phyloP scores from a whole-genome alignment of 495 filamentous ascomycete genomes.

The Cercophora samala region DNA sequence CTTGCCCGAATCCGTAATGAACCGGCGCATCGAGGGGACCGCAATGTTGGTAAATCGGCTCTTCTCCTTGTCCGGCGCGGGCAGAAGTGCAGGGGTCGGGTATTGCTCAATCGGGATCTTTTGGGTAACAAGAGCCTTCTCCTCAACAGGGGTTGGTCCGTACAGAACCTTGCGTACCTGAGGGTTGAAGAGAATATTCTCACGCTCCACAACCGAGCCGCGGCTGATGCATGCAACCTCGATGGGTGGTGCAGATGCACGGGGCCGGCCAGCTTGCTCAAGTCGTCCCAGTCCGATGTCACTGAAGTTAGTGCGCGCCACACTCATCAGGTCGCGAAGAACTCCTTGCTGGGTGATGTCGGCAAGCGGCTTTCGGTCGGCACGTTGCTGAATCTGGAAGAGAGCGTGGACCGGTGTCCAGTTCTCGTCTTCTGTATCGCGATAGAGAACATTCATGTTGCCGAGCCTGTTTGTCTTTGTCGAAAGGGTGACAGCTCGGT shows the following conservation, averaged over 20 bases:
- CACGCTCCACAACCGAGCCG: constrained; percentile 60
- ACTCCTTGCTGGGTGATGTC: constrained; percentile 71
- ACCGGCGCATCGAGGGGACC: constrained; percentile 96
- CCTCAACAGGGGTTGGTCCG: constrained; percentile 61
- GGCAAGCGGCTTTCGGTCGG: constrained; percentile 62
- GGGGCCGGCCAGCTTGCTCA: constrained; percentile 73
- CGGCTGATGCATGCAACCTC: constrained; percentile 72
- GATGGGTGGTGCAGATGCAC: constrained; percentile 83
- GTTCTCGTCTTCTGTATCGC: constrained; percentile 52
- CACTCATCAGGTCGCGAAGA: constrained; percentile 71
- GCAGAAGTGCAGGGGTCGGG: constrained; percentile 63
- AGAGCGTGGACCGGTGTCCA: constrained; percentile 70
- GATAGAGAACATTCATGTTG: constrained; percentile 42
- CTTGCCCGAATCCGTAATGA: constrained; percentile 97
- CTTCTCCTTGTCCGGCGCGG: constrained; percentile 72
- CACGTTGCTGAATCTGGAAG: constrained; percentile 71
- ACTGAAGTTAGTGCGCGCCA: constrained; percentile 64
- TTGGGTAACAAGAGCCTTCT: constrained; percentile 67
- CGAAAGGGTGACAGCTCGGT: constrained; percentile 58
- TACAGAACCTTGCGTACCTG: constrained; percentile 70
- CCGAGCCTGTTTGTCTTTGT: constrained; percentile 51
- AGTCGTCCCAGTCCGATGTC: constrained; percentile 68
- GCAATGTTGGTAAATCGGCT: constrained; percentile 82
- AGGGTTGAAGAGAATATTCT: constrained; percentile 74
- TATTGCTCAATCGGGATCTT: constrained; percentile 63